These are phyloP conservation scores for Solanum appendiculatum DNA, from an alignment of 257 asterid species.

Conservation along the genomic window DNA sequence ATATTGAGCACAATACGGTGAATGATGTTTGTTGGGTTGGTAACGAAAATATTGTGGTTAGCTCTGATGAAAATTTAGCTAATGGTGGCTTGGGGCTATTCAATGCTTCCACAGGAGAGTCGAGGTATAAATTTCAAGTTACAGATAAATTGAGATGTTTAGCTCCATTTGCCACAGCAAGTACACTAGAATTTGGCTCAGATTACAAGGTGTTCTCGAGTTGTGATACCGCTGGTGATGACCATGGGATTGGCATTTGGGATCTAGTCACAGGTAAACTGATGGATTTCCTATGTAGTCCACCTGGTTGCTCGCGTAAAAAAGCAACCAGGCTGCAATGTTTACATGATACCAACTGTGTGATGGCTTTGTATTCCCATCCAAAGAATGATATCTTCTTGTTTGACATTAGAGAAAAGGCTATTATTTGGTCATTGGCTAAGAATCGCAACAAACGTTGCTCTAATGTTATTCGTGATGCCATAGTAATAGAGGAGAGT, in stretches of 20 bases:
- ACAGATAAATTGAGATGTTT: slow-evolving; percentile 27
- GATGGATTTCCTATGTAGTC: slow-evolving; percentile 32
- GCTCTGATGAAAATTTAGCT: slow-evolving; percentile 61
- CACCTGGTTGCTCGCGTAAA: neutral
- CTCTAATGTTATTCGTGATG: slow-evolving; percentile 29
- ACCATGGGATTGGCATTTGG: slow-evolving; percentile 77
- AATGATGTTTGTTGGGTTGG: slow-evolving; percentile 70
- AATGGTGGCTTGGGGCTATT: slow-evolving; percentile 75
- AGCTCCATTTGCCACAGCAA: slow-evolving; percentile 25
- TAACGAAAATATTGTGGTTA: slow-evolving; percentile 43
- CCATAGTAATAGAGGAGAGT: slow-evolving; percentile 67
- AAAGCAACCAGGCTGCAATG: neutral
- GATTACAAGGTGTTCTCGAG: slow-evolving; percentile 67
- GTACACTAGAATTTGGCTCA: slow-evolving; percentile 48
- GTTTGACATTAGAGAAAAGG: slow-evolving; percentile 62
- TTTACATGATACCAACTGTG: slow-evolving; percentile 11
- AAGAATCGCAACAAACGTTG: slow-evolving; percentile 24
- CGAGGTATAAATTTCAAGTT: slow-evolving; percentile 48
- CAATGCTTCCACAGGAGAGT: slow-evolving; percentile 43
- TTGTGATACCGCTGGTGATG: slow-evolving; percentile 65
- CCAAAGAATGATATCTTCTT: slow-evolving; percentile 65
- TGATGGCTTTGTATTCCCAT: slow-evolving; percentile 57
- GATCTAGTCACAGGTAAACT: slow-evolving; percentile 67
- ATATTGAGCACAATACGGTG: slow-evolving; percentile 66
- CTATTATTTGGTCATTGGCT: slow-evolving; percentile 70